Evolutionary conservation across 805 yeast species (phyloP).

Genomic region (Dipodascus geniculatus): DNA sequence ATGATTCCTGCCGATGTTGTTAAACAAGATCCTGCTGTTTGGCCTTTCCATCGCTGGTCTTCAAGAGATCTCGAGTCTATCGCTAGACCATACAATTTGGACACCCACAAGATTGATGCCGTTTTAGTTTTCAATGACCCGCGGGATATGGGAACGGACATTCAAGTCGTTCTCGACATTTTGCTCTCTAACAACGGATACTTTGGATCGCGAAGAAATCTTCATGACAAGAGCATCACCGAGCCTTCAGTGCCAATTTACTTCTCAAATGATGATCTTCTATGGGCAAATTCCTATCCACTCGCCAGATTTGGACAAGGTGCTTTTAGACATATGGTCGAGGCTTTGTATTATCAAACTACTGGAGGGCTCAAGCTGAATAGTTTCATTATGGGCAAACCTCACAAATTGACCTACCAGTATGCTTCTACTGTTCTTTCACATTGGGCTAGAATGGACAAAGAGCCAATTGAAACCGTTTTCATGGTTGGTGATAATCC

Average conservation of each 20-base stretch:
- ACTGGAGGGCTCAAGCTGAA: slow-evolving; percentile 39
- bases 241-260: slow-evolving; percentile 44
- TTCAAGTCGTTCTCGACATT: slow-evolving; percentile 65
- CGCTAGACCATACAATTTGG: slow-evolving; percentile 21
- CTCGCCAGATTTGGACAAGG: slow-evolving; percentile 88
- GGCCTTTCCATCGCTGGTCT: slow-evolving; percentile 57
- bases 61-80: slow-evolving; percentile 34
- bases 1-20: slow-evolving; percentile 64
- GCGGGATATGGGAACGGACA: slow-evolving; percentile 75
- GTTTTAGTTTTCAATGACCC: slow-evolving; percentile 81
- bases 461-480: slow-evolving; percentile 25
- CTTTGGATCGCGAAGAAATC: slow-evolving; percentile 45
- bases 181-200: slow-evolving; percentile 51
- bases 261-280: slow-evolving; percentile 72
- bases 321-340: slow-evolving; percentile 56
- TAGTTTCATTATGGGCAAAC: slow-evolving; percentile 67
- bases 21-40: slow-evolving; percentile 38
- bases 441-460: slow-evolving; percentile 23
- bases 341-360: slow-evolving; percentile 43
- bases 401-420: slow-evolving; percentile 66
- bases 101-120: slow-evolving; percentile 47
- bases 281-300: slow-evolving; percentile 77
- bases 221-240: slow-evolving; percentile 5
- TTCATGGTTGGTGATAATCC: slow-evolving; percentile 98
- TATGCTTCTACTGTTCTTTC: slow-evolving; percentile 66